phyloP scores from a whole-genome alignment of 75 land plant species.

The Pinus tabuliformis region DNA sequence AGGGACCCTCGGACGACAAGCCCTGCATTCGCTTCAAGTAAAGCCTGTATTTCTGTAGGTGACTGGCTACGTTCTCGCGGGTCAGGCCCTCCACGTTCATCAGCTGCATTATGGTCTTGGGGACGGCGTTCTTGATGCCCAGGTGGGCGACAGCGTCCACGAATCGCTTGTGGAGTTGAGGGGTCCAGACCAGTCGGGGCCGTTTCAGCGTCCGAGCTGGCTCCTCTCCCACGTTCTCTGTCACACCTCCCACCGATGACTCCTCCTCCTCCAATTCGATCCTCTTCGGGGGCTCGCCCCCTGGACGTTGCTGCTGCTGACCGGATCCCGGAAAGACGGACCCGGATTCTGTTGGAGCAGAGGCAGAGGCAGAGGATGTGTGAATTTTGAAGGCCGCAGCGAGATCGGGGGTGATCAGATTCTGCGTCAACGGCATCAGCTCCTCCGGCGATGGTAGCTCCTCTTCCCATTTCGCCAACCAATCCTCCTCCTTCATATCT shows the following conservation, averaged over 20 bases:
- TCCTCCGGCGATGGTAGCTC: constrained; percentile 69
- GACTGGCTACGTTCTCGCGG: constrained; percentile 87
- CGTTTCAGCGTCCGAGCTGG: constrained; percentile 83
- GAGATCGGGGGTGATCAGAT: constrained; percentile 79
- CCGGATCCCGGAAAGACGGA: neutral
- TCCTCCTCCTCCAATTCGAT: constrained; percentile 3
- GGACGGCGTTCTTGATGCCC: constrained; percentile 91
- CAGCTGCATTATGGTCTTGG: constrained; percentile 91
- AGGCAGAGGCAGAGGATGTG: neutral
- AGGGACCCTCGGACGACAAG: constrained; percentile 44
- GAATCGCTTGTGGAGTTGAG: constrained; percentile 87
- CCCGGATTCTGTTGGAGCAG: neutral
- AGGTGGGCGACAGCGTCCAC: constrained; percentile 90
- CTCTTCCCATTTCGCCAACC: constrained; percentile 65
- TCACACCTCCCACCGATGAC: neutral
- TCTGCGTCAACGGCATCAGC: constrained; percentile 69
- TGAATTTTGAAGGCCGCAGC: constrained; percentile 72
- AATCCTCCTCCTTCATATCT: constrained; percentile 15
- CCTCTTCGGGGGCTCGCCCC: neutral
- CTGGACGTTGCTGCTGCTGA: neutral
- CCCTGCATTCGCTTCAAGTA: constrained; percentile 89
- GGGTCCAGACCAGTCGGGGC: constrained; percentile 88
- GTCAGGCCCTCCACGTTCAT: constrained; percentile 93
- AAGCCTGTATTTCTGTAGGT: constrained; percentile 82
- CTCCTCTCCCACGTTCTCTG: constrained; percentile 38